phyloP scores from a whole-genome alignment of 805 yeast species.

The Saccharomyces mikatae region DNA sequence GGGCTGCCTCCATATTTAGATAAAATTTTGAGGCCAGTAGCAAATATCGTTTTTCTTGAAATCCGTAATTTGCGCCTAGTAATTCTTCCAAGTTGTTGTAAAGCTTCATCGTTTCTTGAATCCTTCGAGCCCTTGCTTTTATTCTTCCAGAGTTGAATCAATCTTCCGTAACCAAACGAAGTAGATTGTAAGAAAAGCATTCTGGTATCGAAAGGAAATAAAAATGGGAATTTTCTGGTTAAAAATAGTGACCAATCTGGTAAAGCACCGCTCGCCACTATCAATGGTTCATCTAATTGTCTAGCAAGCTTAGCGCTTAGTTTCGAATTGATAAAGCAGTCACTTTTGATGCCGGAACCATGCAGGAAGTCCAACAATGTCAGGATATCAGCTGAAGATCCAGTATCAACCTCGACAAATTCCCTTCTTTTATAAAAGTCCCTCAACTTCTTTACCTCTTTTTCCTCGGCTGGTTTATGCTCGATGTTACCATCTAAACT shows the following conservation, averaged over 20 bases:
- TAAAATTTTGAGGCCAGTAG: slow-evolving; percentile 72
- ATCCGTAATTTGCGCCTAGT: slow-evolving; percentile 73
- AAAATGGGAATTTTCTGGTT: slow-evolving; percentile 68
- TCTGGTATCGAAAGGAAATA: slow-evolving; percentile 79
- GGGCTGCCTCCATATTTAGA: slow-evolving; percentile 72
- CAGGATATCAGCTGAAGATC: slow-evolving; percentile 32
- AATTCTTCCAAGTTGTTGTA: slow-evolving; percentile 58
- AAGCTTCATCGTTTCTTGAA: slow-evolving; percentile 19
- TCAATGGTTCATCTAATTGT: slow-evolving; percentile 81
- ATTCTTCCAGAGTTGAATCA: slow-evolving; percentile 69
- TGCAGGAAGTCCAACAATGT: slow-evolving; percentile 42
- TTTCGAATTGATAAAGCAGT: slow-evolving; percentile 64
- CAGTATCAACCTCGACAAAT: neutral
- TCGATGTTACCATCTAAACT: slow-evolving; percentile 22
- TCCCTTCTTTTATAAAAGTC: slow-evolving; percentile 23
- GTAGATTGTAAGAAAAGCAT: slow-evolving; percentile 73
- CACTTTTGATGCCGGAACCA: slow-evolving; percentile 18
- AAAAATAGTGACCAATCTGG: slow-evolving; percentile 79
- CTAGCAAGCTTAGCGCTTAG: slow-evolving; percentile 77
- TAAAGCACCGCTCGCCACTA: slow-evolving; percentile 77
- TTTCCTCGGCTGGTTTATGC: slow-evolving; percentile 14
- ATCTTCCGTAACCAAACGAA: slow-evolving; percentile 82
- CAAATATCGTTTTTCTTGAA: slow-evolving; percentile 58
- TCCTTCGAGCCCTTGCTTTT: slow-evolving; percentile 36
- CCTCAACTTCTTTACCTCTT: slow-evolving; percentile 15